A percentile compares a stretch with the other conserved stretches of the same genome.
These are phyloP conservation scores for Talaromyces stipitatus DNA, from an alignment of 495 filamentous ascomycete species.

Conservation along the genomic window DNA sequence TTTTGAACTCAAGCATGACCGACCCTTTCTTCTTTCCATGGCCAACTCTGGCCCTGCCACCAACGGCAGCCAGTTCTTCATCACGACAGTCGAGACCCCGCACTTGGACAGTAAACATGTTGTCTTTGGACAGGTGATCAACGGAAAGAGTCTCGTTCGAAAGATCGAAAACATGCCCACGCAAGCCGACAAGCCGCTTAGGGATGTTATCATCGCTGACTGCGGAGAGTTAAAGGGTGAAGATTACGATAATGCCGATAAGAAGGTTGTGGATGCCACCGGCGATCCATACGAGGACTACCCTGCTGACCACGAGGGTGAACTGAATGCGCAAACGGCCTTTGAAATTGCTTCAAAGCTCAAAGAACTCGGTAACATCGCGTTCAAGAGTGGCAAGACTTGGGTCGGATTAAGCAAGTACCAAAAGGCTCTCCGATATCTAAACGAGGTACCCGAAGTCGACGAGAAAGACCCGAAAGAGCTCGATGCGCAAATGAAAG, in stretches of 20 bases:
- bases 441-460: slow-evolving; percentile 77
- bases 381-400: slow-evolving; percentile 74
- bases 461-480: slow-evolving; percentile 59
- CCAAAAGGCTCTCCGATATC: slow-evolving; percentile 91
- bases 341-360: slow-evolving; percentile 73
- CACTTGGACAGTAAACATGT: slow-evolving; percentile 95
- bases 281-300: slow-evolving; percentile 96
- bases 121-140: slow-evolving; percentile 54
- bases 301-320: slow-evolving; percentile 76
- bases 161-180: slow-evolving; percentile 86
- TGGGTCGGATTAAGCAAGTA: slow-evolving; percentile 82
- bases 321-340: slow-evolving; percentile 45
- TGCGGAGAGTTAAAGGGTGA: slow-evolving; percentile 77
- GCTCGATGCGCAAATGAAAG: slow-evolving; percentile 55
- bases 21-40: slow-evolving; percentile 93
- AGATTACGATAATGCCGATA: slow-evolving; percentile 52
- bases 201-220: slow-evolving; percentile 68
- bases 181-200: slow-evolving; percentile 68
- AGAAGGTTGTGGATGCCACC: slow-evolving; percentile 63
- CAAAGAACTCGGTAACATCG: slow-evolving; percentile 43
- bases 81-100: slow-evolving; percentile 88
- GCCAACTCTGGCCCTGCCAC: slow-evolving; percentile 91
- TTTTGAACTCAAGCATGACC: slow-evolving; percentile 87
- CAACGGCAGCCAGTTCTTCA: slow-evolving; percentile 97
- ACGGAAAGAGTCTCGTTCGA: slow-evolving; percentile 83